Base-by-base conservation (phyloP, 2,329 filamentous ascomycete species). In the Rhinocladiella mackenziei region DNA sequence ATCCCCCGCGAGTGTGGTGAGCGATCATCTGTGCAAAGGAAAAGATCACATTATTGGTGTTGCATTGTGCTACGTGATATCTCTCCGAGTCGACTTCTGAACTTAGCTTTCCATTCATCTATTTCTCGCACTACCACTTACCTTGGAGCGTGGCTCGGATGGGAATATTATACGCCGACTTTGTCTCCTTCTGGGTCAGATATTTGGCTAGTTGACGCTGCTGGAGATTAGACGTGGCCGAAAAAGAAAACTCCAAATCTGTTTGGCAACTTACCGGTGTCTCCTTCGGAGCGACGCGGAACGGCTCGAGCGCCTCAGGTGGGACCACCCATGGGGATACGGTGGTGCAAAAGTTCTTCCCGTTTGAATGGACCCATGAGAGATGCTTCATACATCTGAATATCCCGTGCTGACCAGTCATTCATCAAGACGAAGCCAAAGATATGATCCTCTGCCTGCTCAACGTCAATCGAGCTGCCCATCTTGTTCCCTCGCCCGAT, bases 351-450 rank as follows among this genome's bases (percentile, higher is more conserved):
- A 81, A 80, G 22, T 71, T 74, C 58, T 83, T 84, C 2, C 73
- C 71, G 38, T n/a, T 81, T 79, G 39, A 82, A 70, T 0, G 80
- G 80, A 0, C 79, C 79, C 0, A 82, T 62, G 0, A 78, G 78
- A n/a, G 18, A 2, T 10, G 35, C 26, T 25, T 51, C 48, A 10
- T 23, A 45, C 10, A 17, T 30, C 18, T 51, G 48, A n/a, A 51
- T 35, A 23, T 51, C 43, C 8, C 45, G 26, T 7, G 44, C 48
- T n/a, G 81, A 86, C 86, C 86, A 92, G 64, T 92, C 86, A 56
- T 92, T 92, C 73, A 92, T 76, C 43, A 92, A 65, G 0, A 91
- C 86, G 15, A 87, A 73, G 6, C 86, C 86, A 58, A 92, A 92
- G 19, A 92, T 73, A 57, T 81, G 74, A 14, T 85, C 75, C 37